These are phyloP conservation scores for Fusarium begoniae DNA, from an alignment of 2,329 filamentous ascomycete species.

Conservation along the genomic window DNA sequence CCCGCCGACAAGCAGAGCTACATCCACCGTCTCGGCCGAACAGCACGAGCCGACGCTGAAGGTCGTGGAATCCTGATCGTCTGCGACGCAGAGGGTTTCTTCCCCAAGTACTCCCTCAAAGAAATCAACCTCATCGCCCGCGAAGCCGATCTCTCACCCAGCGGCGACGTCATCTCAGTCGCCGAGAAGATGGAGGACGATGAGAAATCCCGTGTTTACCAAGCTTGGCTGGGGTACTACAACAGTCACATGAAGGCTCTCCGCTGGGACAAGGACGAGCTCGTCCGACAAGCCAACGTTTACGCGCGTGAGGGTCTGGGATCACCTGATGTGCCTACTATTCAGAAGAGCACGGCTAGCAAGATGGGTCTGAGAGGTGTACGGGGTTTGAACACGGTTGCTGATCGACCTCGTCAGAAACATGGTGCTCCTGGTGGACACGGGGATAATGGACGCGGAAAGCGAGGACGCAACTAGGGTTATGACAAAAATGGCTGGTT, in stretches of 20 bases:
- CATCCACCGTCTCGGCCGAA: constrained; percentile 74
- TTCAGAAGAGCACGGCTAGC: constrained; percentile 58
- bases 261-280: constrained; percentile 52
- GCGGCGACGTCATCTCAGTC: constrained; percentile 50
- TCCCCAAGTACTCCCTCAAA: constrained; percentile 60
- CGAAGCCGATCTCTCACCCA: constrained; percentile 55
- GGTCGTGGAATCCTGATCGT: constrained; percentile 71
- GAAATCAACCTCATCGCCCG: constrained; percentile 63
- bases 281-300: constrained; percentile 62
- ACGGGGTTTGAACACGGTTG: constrained; percentile 57
- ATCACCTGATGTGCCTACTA: constrained; percentile 55
- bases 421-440: constrained; percentile 28
- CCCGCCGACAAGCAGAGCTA: constrained; percentile 70
- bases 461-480: constrained; percentile 12
- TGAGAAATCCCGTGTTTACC: constrained; percentile 60
- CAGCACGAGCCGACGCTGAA: constrained; percentile 70
- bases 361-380: constrained; percentile 68
- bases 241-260: constrained; percentile 59
- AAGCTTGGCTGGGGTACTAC: constrained; percentile 67
- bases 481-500: neutral
- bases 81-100: constrained; percentile 60
- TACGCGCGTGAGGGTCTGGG: constrained; percentile 60
- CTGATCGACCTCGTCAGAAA: constrained; percentile 51
- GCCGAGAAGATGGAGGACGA: constrained; percentile 55
- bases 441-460: constrained; percentile 6